Conservation (phyloP, 306 rosid genomes). For the Cercis canadensis region DNA sequence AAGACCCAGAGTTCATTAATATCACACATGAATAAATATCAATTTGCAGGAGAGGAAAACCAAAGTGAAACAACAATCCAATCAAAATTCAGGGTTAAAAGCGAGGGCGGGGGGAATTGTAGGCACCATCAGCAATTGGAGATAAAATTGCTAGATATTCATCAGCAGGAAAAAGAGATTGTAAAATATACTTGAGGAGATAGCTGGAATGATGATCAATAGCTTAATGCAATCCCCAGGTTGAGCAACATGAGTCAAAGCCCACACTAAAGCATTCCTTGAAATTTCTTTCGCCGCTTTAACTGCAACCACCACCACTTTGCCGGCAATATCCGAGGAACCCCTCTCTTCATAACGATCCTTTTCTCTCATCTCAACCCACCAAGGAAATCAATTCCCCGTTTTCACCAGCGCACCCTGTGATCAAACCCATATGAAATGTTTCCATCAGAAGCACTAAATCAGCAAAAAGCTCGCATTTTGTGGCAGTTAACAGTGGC, state of each 20-base stretch:
- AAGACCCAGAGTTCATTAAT: no score
- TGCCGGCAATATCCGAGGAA: constrained; percentile 58
- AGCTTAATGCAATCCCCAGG: constrained; percentile 94
- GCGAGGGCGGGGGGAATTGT: not conserved
- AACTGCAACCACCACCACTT: constrained; percentile 90
- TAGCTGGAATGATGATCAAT: constrained; percentile 71
- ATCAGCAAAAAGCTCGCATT: constrained; percentile 45
- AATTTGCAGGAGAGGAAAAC: not conserved
- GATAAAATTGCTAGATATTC: constrained; percentile 4
- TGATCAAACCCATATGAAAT: constrained; percentile 43
- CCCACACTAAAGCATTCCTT: constrained; percentile 83
- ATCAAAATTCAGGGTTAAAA: not conserved
- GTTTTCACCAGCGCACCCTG: constrained; percentile 32
- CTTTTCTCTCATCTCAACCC: constrained; percentile 62
- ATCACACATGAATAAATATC: no score
- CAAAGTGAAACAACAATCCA: not conserved
- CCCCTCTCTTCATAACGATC: constrained; percentile 44
- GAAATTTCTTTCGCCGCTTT: constrained; percentile 84
- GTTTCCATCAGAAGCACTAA: constrained; percentile 36
- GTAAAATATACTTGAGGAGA: constrained; percentile 58
- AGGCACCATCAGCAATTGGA: constrained; percentile 23
- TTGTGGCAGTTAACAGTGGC: constrained; percentile 48
- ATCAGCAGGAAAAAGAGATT: not conserved
- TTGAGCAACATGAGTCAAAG: constrained; percentile 95
- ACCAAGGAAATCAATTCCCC: constrained; percentile 18